phyloP scores from a whole-genome alignment of 257 asterid species.

The Scutellaria barbata region DNA sequence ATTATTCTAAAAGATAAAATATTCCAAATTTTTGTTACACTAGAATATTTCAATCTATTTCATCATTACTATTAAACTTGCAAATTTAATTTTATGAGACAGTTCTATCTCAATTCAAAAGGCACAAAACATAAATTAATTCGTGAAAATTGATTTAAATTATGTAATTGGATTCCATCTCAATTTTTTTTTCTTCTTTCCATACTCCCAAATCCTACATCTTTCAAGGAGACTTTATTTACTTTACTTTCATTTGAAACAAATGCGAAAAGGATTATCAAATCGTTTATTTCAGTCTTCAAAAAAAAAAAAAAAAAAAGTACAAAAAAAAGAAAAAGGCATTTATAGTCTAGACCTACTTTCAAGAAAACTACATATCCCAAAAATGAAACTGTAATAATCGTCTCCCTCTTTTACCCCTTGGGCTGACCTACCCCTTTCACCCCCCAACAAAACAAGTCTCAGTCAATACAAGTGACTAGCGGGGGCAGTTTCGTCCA shows the following conservation, averaged over 20 bases:
- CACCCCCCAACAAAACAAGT: neutral
- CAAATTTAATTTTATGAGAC: too few relatives aligned
- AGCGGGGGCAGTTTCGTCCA: constrained; percentile 39
- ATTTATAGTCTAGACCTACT: constrained; percentile 30
- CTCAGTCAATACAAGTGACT: constrained; percentile 18
- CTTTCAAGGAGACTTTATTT: constrained; percentile 2
- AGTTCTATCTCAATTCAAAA: too few relatives aligned
- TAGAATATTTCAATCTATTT: too few relatives aligned
- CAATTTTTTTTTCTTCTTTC: neutral
- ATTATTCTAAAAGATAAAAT: too few relatives aligned
- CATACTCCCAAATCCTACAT: too few relatives aligned
- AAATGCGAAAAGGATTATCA: neutral
- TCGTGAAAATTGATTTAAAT: neutral
- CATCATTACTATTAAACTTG: too few relatives aligned
- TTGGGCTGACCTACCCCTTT: constrained; percentile 13
- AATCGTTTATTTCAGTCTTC: constrained; percentile 1
- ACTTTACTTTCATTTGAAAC: constrained; percentile 32
- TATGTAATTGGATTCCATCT: neutral
- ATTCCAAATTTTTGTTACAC: too few relatives aligned
- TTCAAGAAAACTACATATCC: constrained; percentile 33
- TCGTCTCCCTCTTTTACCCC: constrained; percentile 21
- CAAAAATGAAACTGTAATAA: neutral
- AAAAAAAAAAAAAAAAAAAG: constrained; percentile 11
- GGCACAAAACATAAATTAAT: too few relatives aligned
- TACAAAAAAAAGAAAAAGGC: neutral